Conservation (phyloP, 306 rosid species). For the Senna tora region DNA sequence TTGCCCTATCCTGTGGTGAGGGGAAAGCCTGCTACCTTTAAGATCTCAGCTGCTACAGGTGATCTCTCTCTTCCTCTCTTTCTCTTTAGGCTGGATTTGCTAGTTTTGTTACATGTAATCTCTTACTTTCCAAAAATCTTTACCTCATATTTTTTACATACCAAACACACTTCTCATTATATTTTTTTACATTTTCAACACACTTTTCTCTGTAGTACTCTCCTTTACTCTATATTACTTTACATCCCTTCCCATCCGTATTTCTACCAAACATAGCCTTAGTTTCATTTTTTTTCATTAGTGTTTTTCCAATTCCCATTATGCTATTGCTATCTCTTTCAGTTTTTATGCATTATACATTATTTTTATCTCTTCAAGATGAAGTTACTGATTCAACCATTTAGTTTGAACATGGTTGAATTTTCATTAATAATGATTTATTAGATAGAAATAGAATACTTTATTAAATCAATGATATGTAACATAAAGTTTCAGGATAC, state of each 20-base stretch:
- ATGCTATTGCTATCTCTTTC: neutral
- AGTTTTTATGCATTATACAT: neutral
- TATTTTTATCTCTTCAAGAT: constrained; percentile 4
- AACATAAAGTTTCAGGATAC: neutral
- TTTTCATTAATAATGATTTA: constrained; percentile 21
- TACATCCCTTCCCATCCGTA: too few relatives aligned
- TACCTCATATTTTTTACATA: too few relatives aligned
- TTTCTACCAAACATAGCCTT: too few relatives aligned
- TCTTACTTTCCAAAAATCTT: too few relatives aligned
- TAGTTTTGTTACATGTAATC: too few relatives aligned
- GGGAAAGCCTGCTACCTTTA: constrained; percentile 74
- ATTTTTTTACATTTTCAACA: too few relatives aligned
- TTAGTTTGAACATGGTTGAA: constrained; percentile 15
- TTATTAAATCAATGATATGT: neutral
- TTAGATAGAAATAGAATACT: neutral
- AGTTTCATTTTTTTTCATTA: constrained; percentile 14
- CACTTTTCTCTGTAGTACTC: too few relatives aligned
- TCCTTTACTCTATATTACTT: too few relatives aligned
- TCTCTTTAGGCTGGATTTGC: too few relatives aligned
- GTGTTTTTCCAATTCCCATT: neutral
- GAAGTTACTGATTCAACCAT: constrained; percentile 28
- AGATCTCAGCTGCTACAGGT: constrained; percentile 80
- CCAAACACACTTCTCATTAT: too few relatives aligned
- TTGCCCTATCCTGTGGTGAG: constrained; percentile 69
- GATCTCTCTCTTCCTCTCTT: constrained; percentile 22